Conservation (phyloP, 1,139 yeast genomes). For the Lodderomyces margitis region DNA sequence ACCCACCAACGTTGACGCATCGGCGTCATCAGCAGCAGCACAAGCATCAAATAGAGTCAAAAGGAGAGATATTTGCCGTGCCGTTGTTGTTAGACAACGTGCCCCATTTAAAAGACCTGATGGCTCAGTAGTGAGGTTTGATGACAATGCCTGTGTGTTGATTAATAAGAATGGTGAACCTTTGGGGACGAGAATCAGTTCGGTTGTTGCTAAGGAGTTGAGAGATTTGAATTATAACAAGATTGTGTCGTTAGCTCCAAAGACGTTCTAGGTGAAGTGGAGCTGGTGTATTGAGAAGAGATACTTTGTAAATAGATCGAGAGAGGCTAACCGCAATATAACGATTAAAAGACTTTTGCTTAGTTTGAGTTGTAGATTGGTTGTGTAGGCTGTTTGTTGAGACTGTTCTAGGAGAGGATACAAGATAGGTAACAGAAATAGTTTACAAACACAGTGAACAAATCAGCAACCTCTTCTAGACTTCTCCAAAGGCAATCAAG, state of each 20-base stretch:
- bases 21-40: constrained; percentile 44
- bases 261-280: constrained; percentile 50
- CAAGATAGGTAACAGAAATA: too few relatives aligned
- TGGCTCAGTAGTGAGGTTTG: constrained; percentile 84
- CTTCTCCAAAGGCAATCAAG: too few relatives aligned
- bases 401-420: too few relatives aligned
- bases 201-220: constrained; percentile 90
- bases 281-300: neutral
- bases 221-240: constrained; percentile 82
- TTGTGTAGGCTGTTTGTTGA: too few relatives aligned
- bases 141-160: constrained; percentile 96
- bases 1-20: constrained; percentile 42
- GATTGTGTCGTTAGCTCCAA: constrained; percentile 88
- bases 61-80: constrained; percentile 95
- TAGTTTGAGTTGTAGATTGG: too few relatives aligned
- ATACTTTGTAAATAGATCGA: constrained; percentile 2
- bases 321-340: too few relatives aligned
- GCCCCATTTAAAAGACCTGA: constrained; percentile 83
- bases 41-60: constrained; percentile 78
- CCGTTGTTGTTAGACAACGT: constrained; percentile 90
- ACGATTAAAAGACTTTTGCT: too few relatives aligned
- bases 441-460: too few relatives aligned
- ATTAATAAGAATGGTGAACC: constrained; percentile 93
- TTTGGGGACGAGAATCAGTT: constrained; percentile 87
- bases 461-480: too few relatives aligned